Evolutionary conservation across 2,329 filamentous ascomycete genomes (phyloP).

Genomic region (Scytalidium lignicola): DNA sequence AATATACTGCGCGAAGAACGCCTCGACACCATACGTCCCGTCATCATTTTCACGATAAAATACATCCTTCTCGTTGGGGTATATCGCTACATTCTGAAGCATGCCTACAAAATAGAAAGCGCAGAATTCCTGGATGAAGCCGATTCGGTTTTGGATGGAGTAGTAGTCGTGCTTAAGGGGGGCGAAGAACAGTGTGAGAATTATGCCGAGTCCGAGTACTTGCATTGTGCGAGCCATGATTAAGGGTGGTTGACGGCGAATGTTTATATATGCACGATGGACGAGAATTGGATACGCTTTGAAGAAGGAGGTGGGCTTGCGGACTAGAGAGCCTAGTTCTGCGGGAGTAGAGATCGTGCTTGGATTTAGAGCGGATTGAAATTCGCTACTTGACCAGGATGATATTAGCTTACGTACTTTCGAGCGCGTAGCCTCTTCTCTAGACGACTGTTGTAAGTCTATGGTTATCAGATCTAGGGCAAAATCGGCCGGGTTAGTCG

Average conservation of each 20-base stretch:
- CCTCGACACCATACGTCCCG: slow-evolving; percentile 63
- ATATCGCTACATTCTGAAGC: slow-evolving; percentile 73
- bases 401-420: slow-evolving; percentile 58
- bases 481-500: slow-evolving; percentile 75
- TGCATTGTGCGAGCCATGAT: slow-evolving; percentile 63
- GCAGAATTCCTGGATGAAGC: slow-evolving; percentile 67
- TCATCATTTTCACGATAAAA: slow-evolving; percentile 76
- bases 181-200: slow-evolving; percentile 66
- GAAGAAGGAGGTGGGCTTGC: slow-evolving; percentile 55
- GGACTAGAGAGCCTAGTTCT: slow-evolving; percentile 64
- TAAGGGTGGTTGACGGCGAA: slow-evolving; percentile 59
- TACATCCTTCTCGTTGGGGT: slow-evolving; percentile 66
- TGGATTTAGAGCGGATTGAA: slow-evolving; percentile 13
- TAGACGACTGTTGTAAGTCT: slow-evolving; percentile 60
- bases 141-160: slow-evolving; percentile 67
- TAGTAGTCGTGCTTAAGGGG: slow-evolving; percentile 65
- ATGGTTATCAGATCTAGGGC: slow-evolving; percentile 72
- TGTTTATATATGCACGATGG: slow-evolving; percentile 63
- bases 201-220: slow-evolving; percentile 56
- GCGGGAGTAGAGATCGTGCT: slow-evolving; percentile 53
- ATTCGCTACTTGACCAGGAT: slow-evolving; percentile 42
- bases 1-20: slow-evolving; percentile 67
- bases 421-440: slow-evolving; percentile 57
- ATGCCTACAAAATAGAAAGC: slow-evolving; percentile 72
- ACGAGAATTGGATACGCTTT: slow-evolving; percentile 63